A percentile compares a stretch with the other conserved stretches of the same genome.
Evolutionary conservation across 192 early-diverging fungal species (phyloP).

Genomic region (Glomus cerebriforme): DNA sequence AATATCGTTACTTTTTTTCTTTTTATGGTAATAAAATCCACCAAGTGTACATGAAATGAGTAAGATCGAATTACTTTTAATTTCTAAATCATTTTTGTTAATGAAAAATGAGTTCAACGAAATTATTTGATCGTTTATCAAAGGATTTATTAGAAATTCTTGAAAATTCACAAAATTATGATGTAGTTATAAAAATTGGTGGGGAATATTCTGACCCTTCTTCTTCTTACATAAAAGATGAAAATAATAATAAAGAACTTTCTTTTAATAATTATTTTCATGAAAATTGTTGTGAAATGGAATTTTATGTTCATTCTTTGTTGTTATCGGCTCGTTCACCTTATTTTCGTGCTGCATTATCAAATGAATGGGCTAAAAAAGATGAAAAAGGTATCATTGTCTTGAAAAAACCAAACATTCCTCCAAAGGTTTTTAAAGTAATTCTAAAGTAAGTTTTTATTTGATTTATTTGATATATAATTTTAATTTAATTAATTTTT

Average conservation of each 20-base stretch:
- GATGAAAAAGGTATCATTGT: background rate
- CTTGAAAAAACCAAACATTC: slow-evolving; percentile 23
- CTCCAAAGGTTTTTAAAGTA: slow-evolving; percentile 10
- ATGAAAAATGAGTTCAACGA: too few relatives aligned
- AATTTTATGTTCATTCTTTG: slow-evolving; percentile 6
- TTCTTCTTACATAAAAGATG: too few relatives aligned
- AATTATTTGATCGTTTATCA: background rate
- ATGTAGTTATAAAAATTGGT: background rate
- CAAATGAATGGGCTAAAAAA: slow-evolving; percentile 6
- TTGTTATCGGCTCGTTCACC: background rate
- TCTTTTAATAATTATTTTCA: too few relatives aligned
- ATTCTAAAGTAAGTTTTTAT: slow-evolving; percentile 20
- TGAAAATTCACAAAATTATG: background rate
- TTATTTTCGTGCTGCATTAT: slow-evolving; percentile 25
- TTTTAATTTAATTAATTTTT: too few relatives aligned
- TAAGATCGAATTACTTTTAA: too few relatives aligned
- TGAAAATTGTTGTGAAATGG: background rate
- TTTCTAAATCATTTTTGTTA: too few relatives aligned
- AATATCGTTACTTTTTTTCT: too few relatives aligned
- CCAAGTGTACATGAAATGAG: too few relatives aligned
- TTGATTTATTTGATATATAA: background rate
- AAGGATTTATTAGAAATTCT: background rate
- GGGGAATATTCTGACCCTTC: too few relatives aligned
- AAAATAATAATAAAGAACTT: too few relatives aligned
- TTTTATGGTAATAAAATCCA: too few relatives aligned